Evolutionary conservation across 2,329 filamentous ascomycete genomes (phyloP).

Genomic region (Cladosporium oxysporum): DNA sequence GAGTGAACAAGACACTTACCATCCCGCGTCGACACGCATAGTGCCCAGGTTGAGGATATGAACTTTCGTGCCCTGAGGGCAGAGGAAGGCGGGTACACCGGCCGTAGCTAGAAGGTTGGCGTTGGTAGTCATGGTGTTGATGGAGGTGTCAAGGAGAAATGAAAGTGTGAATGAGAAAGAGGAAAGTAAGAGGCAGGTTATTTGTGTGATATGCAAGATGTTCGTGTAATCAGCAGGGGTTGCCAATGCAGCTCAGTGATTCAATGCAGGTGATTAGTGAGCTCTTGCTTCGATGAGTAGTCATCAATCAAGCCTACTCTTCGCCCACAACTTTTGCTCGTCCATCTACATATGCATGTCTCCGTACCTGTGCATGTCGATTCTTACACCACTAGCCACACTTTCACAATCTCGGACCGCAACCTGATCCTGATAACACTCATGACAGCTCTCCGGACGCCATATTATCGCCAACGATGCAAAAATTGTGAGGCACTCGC

Average conservation of each 20-base stretch:
- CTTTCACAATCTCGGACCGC: too few species aligned
- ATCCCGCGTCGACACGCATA: neutral
- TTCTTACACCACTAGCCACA: too few species aligned
- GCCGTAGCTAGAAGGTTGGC: neutral
- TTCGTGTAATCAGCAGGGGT: neutral
- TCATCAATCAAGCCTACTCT: neutral
- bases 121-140: neutral
- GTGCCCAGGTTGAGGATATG: slow-evolving; percentile 6
- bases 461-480: neutral
- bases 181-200: neutral
- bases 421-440: neutral
- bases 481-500: neutral
- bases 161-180: neutral
- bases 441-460: neutral
- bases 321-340: neutral
- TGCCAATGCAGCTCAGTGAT: neutral
- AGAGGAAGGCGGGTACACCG: neutral
- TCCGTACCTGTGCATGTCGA: neutral
- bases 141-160: neutral
- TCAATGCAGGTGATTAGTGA: neutral
- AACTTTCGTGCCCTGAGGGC: slow-evolving; percentile 4
- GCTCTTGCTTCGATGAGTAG: neutral
- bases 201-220: neutral
- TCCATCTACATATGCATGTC: neutral
- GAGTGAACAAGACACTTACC: neutral